Percentiles rank a stretch among this genome's conserved stretches.
phyloP scores from a whole-genome alignment of 805 yeast genomes.

The Cyberlindnera japonica region DNA sequence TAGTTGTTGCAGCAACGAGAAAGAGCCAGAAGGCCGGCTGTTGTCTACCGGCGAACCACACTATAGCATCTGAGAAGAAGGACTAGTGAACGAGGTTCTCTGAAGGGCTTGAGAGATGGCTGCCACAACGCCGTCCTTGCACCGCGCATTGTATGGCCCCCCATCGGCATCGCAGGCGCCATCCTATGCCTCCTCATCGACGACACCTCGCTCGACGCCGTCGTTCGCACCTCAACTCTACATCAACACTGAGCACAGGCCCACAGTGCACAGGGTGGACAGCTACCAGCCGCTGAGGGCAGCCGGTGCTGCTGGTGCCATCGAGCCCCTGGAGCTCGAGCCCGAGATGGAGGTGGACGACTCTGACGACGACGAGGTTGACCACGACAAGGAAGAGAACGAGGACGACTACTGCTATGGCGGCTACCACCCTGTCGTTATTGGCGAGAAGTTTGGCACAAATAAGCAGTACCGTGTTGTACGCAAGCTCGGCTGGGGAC shows the following conservation, averaged over 20 bases:
- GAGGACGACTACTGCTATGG: slow-evolving; percentile 51
- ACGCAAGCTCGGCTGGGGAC: slow-evolving; percentile 69
- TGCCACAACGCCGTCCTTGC: too few relatives aligned
- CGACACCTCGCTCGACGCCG: slow-evolving; percentile 7
- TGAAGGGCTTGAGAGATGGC: too few relatives aligned
- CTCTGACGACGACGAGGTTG: slow-evolving; percentile 7
- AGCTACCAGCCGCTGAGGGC: slow-evolving; percentile 10
- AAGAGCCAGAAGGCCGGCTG: too few relatives aligned
- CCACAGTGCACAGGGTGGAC: slow-evolving; percentile 17
- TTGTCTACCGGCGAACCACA: too few relatives aligned
- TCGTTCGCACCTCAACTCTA: slow-evolving; percentile 7
- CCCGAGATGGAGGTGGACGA: not conserved
- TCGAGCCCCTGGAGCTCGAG: not conserved
- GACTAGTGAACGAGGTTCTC: too few relatives aligned
- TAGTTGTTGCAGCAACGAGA: too few relatives aligned
- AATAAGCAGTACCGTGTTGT: slow-evolving; percentile 43
- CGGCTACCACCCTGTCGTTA: slow-evolving; percentile 61
- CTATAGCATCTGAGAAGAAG: too few relatives aligned
- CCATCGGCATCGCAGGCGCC: not conserved
- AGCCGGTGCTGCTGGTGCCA: too few relatives aligned
- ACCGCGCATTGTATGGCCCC: not conserved
- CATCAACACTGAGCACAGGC: slow-evolving; percentile 21
- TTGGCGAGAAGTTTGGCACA: slow-evolving; percentile 51
- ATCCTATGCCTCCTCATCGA: not conserved
- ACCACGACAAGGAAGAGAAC: slow-evolving; percentile 41